A percentile compares a stretch with the other conserved stretches of the same genome.
Evolutionary conservation across 2,329 filamentous ascomycete species (phyloP).

Genomic region (Fusarium avenaceum): DNA sequence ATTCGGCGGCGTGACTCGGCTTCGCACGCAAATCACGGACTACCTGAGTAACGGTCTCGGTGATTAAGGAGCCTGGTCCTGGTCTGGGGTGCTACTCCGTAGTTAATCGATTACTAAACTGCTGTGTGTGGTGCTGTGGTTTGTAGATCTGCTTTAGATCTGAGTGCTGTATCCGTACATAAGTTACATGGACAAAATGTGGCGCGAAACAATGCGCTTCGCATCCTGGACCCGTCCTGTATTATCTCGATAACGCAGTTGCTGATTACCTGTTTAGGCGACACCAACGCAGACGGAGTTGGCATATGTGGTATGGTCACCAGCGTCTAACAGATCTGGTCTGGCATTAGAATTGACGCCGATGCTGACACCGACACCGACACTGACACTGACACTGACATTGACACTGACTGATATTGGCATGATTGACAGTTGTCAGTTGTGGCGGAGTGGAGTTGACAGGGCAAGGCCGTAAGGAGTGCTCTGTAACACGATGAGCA

Average conservation of each 20-base stretch:
- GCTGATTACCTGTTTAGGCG: constrained; percentile 12
- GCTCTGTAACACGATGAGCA: no score
- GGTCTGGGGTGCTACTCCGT: constrained; percentile 1
- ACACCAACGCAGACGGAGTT: constrained; percentile 13
- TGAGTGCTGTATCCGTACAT: not conserved
- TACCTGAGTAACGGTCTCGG: constrained; percentile 19
- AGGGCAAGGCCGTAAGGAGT: no score
- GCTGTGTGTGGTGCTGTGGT: not conserved
- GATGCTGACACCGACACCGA: constrained; percentile 11
- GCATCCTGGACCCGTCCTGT: constrained; percentile 22
- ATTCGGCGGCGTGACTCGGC: constrained; percentile 34
- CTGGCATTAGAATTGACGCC: not conserved
- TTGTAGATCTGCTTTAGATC: constrained; percentile 37
- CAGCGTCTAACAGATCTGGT: no score
- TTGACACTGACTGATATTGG: not conserved
- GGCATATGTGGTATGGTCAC: not conserved
- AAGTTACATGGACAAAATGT: constrained; percentile 14
- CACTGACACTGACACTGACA: constrained; percentile 12
- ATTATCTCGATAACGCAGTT: constrained; percentile 35
- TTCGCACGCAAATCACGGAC: constrained; percentile 14
- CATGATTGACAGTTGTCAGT: constrained; percentile 39
- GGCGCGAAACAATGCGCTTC: constrained; percentile 34
- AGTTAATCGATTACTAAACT: constrained; percentile 23
- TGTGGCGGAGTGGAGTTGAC: constrained; percentile 39
- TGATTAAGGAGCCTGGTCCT: constrained; percentile 1